Evolutionary conservation across 441 rosid species (phyloP), one percentile per base, ranked within the genome.

Genomic region (Viola pubescens): DNA sequence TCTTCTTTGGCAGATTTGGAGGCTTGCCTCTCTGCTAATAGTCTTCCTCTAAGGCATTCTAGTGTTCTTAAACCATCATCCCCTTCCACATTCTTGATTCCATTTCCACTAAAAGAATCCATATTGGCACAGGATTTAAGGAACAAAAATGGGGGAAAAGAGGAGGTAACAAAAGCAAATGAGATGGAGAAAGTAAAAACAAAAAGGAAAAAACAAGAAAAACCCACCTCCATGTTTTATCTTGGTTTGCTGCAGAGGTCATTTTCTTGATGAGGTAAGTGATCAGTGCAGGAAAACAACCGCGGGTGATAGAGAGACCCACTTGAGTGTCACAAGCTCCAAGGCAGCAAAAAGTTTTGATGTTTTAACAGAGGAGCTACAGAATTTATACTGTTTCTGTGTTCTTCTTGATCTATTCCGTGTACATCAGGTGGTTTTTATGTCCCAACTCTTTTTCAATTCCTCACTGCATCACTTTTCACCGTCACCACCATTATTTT

Each of bases 21-120:
- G 65, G 81, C 82, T 70, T 85, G 91, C 62, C 98, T 88, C 74
- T 88, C 96, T 7, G 95, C 88, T 41, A 82, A 82, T 61, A 91
- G 64, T 64, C 95, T 85, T 51, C 91, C 96, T 77, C 96, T 82
- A 40, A 91, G 59, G 70, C 91, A 82, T 62, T 83, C 88, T 14
- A 83, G 54, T n/a, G 91, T 91, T 70, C 82, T 83, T 58, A 76
- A 62, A 56, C 79, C 76, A 38, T 70, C 82, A 12, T 75, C 84
- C 58, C 44, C 83, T 63, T 67, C 85, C 74, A 69, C 69, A 44
- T 73, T 81, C 46, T 48, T 67, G 45, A 60, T 71, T 50, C 66
- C 70, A 73, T 81, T 71, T 50, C 66, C 70, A 74, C 82, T 76
- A 66, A 10, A 7, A 77, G 26, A 55, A 54, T 62, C 75, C 80